A percentile compares a stretch with the other conserved stretches of the same genome.
Evolutionary conservation across 2,329 filamentous ascomycete species (phyloP).

Genomic region (Phaeophleospora eucalypticola): DNA sequence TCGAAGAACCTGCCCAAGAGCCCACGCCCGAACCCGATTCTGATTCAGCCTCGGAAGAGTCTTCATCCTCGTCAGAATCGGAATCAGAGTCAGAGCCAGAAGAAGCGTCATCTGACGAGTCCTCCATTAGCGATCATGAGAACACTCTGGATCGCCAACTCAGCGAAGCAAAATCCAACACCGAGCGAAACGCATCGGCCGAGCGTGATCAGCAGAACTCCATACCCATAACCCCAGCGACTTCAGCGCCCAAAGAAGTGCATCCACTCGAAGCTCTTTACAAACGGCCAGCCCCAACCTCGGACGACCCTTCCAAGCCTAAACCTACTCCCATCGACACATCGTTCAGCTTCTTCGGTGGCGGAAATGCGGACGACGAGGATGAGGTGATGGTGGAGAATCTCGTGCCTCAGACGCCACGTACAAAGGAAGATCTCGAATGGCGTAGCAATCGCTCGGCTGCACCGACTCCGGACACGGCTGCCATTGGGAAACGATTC

Average conservation of each 20-base stretch:
- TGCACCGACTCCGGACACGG: constrained; percentile 91
- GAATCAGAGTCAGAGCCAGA: background rate
- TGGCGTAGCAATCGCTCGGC: constrained; percentile 74
- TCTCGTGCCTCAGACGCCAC: constrained; percentile 69
- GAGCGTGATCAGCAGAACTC: constrained; percentile 11
- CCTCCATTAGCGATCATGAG: constrained; percentile 7
- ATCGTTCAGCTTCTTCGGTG: constrained; percentile 74
- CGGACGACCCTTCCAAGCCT: constrained; percentile 35
- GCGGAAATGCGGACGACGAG: constrained; percentile 37
- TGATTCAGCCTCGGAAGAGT: constrained; percentile 6
- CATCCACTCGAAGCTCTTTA: constrained; percentile 92
- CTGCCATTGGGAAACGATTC: constrained; percentile 61
- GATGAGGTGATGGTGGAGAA: constrained; percentile 32
- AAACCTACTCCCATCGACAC: constrained; percentile 44
- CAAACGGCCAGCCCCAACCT: constrained; percentile 60
- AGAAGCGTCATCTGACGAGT: constrained; percentile 2
- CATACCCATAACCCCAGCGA: background rate
- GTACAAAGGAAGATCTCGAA: constrained; percentile 72
- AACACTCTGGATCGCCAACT: constrained; percentile 16
- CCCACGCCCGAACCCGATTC: constrained; percentile 3
- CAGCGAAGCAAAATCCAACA: constrained; percentile 17
- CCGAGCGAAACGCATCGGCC: constrained; percentile 14
- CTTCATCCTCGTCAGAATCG: background rate
- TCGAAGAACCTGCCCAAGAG: constrained; percentile 1
- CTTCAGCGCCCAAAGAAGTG: constrained; percentile 40